phyloP scores from a whole-genome alignment of 495 filamentous ascomycete genomes.

The Rostrohypoxylon terebratum region DNA sequence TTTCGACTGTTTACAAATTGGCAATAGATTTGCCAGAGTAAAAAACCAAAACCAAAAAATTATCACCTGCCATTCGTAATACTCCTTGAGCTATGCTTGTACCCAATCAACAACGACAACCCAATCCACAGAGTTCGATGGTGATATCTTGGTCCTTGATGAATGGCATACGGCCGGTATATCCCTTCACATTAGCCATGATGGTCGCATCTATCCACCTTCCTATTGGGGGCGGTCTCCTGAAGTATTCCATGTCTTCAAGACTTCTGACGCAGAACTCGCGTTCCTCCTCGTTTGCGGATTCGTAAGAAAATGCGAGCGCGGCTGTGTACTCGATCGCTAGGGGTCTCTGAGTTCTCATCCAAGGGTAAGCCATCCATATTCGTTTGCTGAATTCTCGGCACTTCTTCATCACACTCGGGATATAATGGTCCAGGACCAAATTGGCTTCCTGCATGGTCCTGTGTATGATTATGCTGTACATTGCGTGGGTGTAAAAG shows the following conservation, averaged over 20 bases:
- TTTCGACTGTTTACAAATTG: neutral
- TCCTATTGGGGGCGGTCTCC: constrained; percentile 46
- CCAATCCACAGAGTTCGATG: constrained; percentile 45
- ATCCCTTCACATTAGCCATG: constrained; percentile 50
- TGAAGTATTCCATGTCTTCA: constrained; percentile 46
- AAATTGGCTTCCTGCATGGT: constrained; percentile 43
- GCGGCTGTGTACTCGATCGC: constrained; percentile 46
- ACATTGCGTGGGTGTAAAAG: constrained; percentile 43
- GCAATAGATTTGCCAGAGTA: neutral
- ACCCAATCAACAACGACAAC: constrained; percentile 43
- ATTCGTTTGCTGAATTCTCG: constrained; percentile 42
- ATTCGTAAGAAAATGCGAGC: constrained; percentile 48
- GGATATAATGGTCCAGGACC: constrained; percentile 29
- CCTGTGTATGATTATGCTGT: constrained; percentile 39
- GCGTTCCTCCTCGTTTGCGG: constrained; percentile 45
- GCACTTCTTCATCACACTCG: constrained; percentile 37
- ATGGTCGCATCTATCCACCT: constrained; percentile 47
- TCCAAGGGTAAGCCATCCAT: constrained; percentile 46
- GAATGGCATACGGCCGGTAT: constrained; percentile 46
- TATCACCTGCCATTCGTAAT: neutral
- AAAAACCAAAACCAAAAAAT: too few species aligned
- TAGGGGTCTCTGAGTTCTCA: constrained; percentile 42
- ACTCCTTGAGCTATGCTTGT: neutral
- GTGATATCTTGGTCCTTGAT: constrained; percentile 44
- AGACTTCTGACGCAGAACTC: constrained; percentile 42